Base-by-base conservation (phyloP, 768 basidiomycete genomes). In the Asterophora parasitica region DNA sequence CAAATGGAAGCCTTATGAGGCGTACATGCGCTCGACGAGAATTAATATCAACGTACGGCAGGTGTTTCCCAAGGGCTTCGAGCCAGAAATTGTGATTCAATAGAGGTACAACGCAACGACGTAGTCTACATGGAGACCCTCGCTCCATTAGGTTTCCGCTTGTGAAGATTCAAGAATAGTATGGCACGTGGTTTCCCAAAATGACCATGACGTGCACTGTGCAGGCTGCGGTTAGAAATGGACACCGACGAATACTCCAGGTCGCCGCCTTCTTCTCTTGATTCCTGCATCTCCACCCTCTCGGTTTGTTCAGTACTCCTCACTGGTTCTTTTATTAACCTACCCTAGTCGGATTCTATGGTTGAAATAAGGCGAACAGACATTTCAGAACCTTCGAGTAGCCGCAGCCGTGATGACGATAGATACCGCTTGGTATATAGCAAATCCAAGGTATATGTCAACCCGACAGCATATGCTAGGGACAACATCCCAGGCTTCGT, bases 401-500 rank as follows among this genome's bases (percentile, higher is more conserved):
- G 45, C 33, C 44, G 45, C 31, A 36, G 23, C 51, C 58, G 59
- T 6, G 74, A 78, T 46, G 82, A 85, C 55, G 82, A 82, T 57
- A 82, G 79, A 63, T 79, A 81, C 61, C 75, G 88, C 37, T 73
- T 97, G 40, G 64, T 97, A 11, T 96, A 92, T 58, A 86, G 83
- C 65, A 96, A 95, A 64, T 90, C 87, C 34, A 94, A 93, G 64
- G 95, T 97, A 37, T 93, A 95, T 61, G 83, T 99, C 36, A 91
- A 97, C 57, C 96, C 96, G 0, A 95, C 93, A 2, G 82, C 87
- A 3, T 94, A 92, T 63, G 76, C 87, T 2, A 77, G 87, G 59
- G 96, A 98, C 66, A 95, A 97, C 65, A 89, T 97, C 30, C 82
- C 91, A 2, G 96, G 96, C 1, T 98, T 95, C 63, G 83, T 93